Evolutionary conservation across 352 stramenopile genomes (phyloP).

Genomic region (Thraustotheca clavata): DNA sequence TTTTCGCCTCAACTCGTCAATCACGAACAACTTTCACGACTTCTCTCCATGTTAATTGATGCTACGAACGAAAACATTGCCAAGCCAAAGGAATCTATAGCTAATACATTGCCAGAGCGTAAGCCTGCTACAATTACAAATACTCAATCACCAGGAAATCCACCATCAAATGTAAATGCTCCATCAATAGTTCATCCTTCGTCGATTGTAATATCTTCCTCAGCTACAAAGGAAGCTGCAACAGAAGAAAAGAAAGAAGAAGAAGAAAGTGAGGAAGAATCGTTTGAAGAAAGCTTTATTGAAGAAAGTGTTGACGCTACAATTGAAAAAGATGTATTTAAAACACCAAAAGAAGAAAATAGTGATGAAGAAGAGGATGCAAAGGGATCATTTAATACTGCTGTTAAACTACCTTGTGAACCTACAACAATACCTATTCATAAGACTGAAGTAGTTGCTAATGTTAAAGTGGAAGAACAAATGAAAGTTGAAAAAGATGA

Average conservation of each 20-base stretch:
- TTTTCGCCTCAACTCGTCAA: slow-evolving; percentile 59
- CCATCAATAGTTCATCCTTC: not conserved
- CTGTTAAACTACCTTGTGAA: not conserved
- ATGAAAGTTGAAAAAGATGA: not conserved
- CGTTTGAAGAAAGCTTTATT: slow-evolving; percentile 68
- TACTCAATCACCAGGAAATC: not conserved
- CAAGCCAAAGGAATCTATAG: too few species aligned
- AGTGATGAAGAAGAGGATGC: not conserved
- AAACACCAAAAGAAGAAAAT: too few species aligned
- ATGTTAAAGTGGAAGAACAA: not conserved
- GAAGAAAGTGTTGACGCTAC: slow-evolving; percentile 44
- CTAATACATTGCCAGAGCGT: too few species aligned
- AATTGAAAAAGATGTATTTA: not conserved
- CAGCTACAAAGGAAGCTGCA: not conserved
- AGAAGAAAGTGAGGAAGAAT: slow-evolving; percentile 36
- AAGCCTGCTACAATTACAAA: too few species aligned
- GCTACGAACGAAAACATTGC: not conserved
- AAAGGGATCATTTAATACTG: slow-evolving; percentile 1
- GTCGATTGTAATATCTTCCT: not conserved
- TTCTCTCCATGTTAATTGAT: slow-evolving; percentile 55
- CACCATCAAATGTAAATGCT: not conserved
- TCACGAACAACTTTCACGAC: slow-evolving; percentile 46
- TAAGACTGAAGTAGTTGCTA: not conserved
- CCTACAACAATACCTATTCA: not conserved
- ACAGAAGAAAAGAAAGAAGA: slow-evolving; percentile 27